A percentile compares a stretch with the other conserved stretches of the same genome.
These are phyloP conservation scores for Suillus americanus DNA, from an alignment of 768 basidiomycete species.

Conservation along the genomic window DNA sequence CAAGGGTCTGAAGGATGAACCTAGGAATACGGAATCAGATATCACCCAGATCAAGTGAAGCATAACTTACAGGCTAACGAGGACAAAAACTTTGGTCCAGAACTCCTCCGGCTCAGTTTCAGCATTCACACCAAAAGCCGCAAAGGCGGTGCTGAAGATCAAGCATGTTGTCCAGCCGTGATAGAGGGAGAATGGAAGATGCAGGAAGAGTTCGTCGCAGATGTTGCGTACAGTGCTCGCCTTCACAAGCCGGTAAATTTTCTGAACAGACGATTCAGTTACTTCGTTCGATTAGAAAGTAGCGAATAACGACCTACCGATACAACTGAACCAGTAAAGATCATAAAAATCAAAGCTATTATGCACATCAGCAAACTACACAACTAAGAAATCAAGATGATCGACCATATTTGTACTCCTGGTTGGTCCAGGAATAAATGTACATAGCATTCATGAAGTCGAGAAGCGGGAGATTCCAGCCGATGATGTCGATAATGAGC, in stretches of 20 bases:
- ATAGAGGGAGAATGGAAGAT: conserved; percentile 71
- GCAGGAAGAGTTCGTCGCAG: conserved; percentile 64
- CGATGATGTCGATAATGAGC: conserved; percentile 60
- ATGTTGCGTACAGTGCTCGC: conserved; percentile 47
- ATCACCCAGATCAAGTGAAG: neutral
- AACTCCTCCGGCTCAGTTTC: conserved; percentile 48
- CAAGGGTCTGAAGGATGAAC: conserved; percentile 56
- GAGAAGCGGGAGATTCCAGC: conserved; percentile 66
- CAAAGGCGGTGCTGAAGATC: conserved; percentile 54
- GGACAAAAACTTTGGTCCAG: conserved; percentile 64
- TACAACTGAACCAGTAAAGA: conserved; percentile 51
- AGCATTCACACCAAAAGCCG: conserved; percentile 62
- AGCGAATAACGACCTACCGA: conserved; percentile 31
- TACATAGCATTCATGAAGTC: conserved; percentile 64
- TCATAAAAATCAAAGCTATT: conserved; percentile 38
- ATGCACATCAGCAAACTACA: conserved; percentile 16
- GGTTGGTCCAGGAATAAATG: conserved; percentile 56
- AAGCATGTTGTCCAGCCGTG: conserved; percentile 61
- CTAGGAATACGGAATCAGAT: conserved; percentile 20
- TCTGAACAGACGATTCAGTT: conserved; percentile 35
- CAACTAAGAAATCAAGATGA: conserved; percentile 2
- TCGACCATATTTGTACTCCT: conserved; percentile 47
- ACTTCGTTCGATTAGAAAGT: conserved; percentile 31
- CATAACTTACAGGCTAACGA: conserved; percentile 48
- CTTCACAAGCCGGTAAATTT: conserved; percentile 70